A percentile compares a stretch with the other conserved stretches of the same genome.
Evolutionary conservation across 208 protist species (phyloP).

Genomic region (Porcisia deanei): DNA sequence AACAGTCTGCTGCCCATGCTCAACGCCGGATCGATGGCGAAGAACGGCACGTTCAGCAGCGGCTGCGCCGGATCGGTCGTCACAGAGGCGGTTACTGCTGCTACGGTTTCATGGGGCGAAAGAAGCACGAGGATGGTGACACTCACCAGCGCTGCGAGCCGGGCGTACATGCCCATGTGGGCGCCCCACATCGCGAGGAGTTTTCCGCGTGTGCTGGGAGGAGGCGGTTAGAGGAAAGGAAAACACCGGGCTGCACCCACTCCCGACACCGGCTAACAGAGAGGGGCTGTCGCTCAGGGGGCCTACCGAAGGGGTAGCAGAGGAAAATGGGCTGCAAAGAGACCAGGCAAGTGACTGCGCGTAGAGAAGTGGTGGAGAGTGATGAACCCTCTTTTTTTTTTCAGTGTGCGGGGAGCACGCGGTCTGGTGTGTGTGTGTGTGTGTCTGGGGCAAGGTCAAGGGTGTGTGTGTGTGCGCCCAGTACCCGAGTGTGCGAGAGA

Average conservation of each 20-base stretch:
- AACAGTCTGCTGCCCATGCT: background rate
- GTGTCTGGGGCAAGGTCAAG: too few relatives aligned
- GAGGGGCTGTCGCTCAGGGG: background rate
- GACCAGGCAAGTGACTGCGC: background rate
- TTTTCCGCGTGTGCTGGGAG: background rate
- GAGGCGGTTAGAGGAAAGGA: background rate
- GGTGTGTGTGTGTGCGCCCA: too few relatives aligned
- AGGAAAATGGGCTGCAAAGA: background rate
- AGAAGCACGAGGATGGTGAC: background rate
- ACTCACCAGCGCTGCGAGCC: background rate
- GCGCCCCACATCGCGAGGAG: background rate
- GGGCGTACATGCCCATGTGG: background rate
- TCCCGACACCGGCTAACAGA: background rate
- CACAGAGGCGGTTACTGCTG: background rate
- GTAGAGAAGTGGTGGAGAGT: background rate
- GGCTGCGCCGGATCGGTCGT: constrained; percentile 8
- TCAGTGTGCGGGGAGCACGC: background rate
- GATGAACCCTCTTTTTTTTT: background rate
- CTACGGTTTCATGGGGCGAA: too few relatives aligned
- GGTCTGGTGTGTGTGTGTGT: background rate
- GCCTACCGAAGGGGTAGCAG: background rate
- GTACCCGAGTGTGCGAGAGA: too few relatives aligned
- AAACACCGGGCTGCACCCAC: background rate
- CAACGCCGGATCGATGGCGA: background rate
- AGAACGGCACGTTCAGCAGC: constrained; percentile 10